Percentiles rank a stretch among this genome's conserved stretches.
These are phyloP conservation scores for Rhypophila decipiens DNA, from an alignment of 495 filamentous ascomycete genomes.

Conservation along the genomic window DNA sequence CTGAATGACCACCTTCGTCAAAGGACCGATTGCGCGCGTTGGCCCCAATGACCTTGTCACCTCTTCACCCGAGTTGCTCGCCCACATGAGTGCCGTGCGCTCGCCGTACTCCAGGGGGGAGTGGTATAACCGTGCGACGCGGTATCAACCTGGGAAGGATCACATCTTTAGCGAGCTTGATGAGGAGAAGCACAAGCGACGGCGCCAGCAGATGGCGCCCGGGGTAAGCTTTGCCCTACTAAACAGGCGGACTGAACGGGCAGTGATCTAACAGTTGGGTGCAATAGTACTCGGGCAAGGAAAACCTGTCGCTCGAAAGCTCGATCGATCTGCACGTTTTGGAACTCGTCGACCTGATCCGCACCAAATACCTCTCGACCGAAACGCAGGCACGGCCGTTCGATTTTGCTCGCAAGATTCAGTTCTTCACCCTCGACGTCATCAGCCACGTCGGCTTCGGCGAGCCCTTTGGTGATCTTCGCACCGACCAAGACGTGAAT, in stretches of 20 bases:
- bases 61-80: conserved; percentile 35
- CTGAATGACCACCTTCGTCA: conserved; percentile 7
- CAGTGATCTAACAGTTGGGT: background rate
- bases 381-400: conserved; percentile 41
- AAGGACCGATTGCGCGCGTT: conserved; percentile 16
- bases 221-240: conserved; percentile 13
- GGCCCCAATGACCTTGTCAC: conserved; percentile 23
- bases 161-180: conserved; percentile 26
- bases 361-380: conserved; percentile 44
- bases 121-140: conserved; percentile 34
- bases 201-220: conserved; percentile 21
- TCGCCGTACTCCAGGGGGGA: conserved; percentile 28
- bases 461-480: conserved; percentile 55
- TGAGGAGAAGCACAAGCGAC: conserved; percentile 18
- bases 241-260: no score
- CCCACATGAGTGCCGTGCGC: conserved; percentile 27
- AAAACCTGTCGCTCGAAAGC: conserved; percentile 31
- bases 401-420: conserved; percentile 45
- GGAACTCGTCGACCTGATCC: conserved; percentile 22
- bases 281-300: conserved; percentile 38
- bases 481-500: conserved; percentile 49
- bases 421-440: conserved; percentile 54
- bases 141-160: conserved; percentile 35
- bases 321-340: conserved; percentile 33
- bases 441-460: conserved; percentile 59